Conservation (phyloP, 208 protist species). For the Leishmania gerbilli region DNA sequence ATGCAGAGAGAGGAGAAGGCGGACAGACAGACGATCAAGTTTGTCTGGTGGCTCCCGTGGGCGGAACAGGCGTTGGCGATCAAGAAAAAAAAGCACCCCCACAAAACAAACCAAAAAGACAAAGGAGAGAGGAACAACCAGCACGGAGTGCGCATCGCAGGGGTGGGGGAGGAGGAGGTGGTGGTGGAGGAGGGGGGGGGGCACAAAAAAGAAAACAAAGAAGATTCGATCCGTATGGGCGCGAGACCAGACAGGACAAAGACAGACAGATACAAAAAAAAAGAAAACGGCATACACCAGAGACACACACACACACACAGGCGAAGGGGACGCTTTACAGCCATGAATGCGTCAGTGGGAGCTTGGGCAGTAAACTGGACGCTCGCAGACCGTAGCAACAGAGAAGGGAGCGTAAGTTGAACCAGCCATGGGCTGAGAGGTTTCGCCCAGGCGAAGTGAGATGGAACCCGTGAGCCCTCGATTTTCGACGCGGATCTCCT, state of each 20-base stretch:
- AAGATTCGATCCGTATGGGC: background rate
- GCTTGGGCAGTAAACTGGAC: background rate
- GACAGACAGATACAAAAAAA: too few species aligned
- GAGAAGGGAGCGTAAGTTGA: background rate
- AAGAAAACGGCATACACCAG: background rate
- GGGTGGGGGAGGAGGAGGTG: too few species aligned
- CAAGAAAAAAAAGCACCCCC: too few species aligned
- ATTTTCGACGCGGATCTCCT: too few species aligned
- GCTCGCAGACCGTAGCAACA: background rate
- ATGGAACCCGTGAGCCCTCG: background rate
- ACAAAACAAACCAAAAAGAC: background rate
- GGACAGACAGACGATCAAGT: background rate
- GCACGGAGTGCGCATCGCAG: too few species aligned
- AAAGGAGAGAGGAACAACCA: background rate
- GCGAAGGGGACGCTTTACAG: background rate
- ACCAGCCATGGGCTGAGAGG: background rate
- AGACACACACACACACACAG: background rate
- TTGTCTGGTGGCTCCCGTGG: background rate
- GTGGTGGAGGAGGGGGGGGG: too few species aligned
- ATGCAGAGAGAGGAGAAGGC: background rate
- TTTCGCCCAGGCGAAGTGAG: background rate
- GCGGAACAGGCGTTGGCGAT: background rate
- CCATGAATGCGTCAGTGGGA: background rate
- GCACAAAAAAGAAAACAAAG: background rate
- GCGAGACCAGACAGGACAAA: background rate